Evolutionary conservation across 805 yeast species (phyloP).

Genomic region (Yarrowia divulgata): DNA sequence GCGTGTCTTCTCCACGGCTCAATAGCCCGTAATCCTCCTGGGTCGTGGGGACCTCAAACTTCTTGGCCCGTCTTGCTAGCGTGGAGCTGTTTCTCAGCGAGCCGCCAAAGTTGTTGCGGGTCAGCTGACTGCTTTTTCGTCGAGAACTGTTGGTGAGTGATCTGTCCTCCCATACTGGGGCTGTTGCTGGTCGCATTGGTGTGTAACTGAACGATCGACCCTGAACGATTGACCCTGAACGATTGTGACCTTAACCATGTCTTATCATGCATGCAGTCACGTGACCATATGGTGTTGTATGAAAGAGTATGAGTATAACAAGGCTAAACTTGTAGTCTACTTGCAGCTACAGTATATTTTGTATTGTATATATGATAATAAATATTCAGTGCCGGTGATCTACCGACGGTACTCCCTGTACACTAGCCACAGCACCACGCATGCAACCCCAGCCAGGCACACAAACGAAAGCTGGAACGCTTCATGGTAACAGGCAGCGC

Average conservation of each 20-base stretch:
- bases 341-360: too few relatives aligned
- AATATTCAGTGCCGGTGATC: constrained; percentile 3
- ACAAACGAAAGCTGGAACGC: constrained; percentile 41
- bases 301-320: too few relatives aligned
- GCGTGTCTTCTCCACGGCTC: constrained; percentile 56
- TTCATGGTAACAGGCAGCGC: constrained; percentile 43
- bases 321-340: too few relatives aligned
- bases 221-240: constrained; percentile 12
- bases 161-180: constrained; percentile 17
- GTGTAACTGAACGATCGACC: not conserved
- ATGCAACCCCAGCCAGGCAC: constrained; percentile 16
- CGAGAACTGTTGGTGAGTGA: not conserved
- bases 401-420: constrained; percentile 31
- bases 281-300: too few relatives aligned
- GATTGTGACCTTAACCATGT: constrained; percentile 16
- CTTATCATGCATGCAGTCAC: constrained; percentile 30
- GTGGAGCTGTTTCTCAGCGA: constrained; percentile 8
- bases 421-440: constrained; percentile 29
- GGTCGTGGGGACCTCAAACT: constrained; percentile 13
- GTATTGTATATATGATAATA: too few relatives aligned
- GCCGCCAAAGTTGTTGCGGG: constrained; percentile 17
- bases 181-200: constrained; percentile 29
- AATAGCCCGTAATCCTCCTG: constrained; percentile 52
- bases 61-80: constrained; percentile 30
- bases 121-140: not conserved